Conservation (phyloP, 139 green algal genomes). For the Auxenochlorella pyrenoidosa region DNA sequence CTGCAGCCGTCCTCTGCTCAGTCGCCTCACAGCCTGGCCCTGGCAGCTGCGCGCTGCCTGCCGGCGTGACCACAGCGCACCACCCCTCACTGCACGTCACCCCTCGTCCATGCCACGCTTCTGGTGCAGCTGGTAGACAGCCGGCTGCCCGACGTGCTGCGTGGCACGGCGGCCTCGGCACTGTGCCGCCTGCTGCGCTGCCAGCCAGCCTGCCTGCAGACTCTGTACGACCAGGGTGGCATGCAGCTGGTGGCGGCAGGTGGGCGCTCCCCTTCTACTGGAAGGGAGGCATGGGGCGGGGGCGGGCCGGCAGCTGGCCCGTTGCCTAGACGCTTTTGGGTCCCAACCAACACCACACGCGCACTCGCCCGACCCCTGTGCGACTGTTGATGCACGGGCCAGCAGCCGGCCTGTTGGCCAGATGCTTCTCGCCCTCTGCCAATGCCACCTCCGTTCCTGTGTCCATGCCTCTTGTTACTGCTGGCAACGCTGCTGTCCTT, state of each 20-base stretch:
- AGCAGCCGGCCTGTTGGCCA: too few relatives aligned
- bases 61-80: too few relatives aligned
- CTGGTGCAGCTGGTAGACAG: slow-evolving; percentile 21
- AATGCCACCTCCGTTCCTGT: too few relatives aligned
- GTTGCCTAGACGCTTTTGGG: background rate
- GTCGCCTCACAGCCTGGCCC: too few relatives aligned
- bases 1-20: too few relatives aligned
- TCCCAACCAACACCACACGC: too few relatives aligned
- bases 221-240: background rate
- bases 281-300: background rate
- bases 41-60: too few relatives aligned
- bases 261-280: background rate
- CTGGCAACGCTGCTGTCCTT: background rate
- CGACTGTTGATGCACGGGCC: too few relatives aligned
- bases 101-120: background rate
- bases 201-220: slow-evolving; percentile 6
- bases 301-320: background rate
- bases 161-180: slow-evolving; percentile 73
- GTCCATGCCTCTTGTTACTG: too few relatives aligned
- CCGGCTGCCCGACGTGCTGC: slow-evolving; percentile 45
- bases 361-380: too few relatives aligned
- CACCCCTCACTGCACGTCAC: too few relatives aligned
- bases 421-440: too few relatives aligned
- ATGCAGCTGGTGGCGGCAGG: slow-evolving; percentile 2
- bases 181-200: slow-evolving; percentile 74